phyloP scores from a whole-genome alignment of 306 rosid genomes.

The Malus asiatica region DNA sequence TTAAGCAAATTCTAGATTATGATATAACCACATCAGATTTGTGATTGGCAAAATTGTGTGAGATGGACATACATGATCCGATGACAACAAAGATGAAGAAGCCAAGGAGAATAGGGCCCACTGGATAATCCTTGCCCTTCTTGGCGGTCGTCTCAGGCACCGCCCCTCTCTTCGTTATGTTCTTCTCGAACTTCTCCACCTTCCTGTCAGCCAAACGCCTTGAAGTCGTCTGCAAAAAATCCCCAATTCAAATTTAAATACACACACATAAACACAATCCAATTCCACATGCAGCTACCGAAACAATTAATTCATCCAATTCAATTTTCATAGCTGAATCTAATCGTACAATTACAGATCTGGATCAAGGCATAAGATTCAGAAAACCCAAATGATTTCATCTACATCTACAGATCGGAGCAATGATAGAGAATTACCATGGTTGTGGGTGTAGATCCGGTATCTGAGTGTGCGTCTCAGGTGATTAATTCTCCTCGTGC shows the following conservation, averaged over 20 bases:
- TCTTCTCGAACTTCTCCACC: constrained; percentile 83
- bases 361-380: background rate
- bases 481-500: background rate
- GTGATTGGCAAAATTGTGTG: background rate
- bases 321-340: background rate
- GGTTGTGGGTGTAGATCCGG: constrained; percentile 9
- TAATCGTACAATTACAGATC: background rate
- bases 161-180: constrained; percentile 80
- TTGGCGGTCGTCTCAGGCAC: constrained; percentile 78
- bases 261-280: background rate
- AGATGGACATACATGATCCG: constrained; percentile 70
- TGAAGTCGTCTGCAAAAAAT: constrained; percentile 69
- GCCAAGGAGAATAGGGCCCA: constrained; percentile 83
- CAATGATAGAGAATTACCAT: constrained; percentile 21
- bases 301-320: background rate
- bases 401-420: background rate
- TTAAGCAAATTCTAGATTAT: background rate
- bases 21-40: background rate
- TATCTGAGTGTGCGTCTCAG: constrained; percentile 9
- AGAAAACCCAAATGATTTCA: background rate
- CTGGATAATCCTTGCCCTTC: constrained; percentile 88
- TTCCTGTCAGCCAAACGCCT: constrained; percentile 89
- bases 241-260: background rate
- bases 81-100: constrained; percentile 95
- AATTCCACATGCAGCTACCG: background rate